A percentile compares a stretch with the other conserved stretches of the same genome.
These are phyloP conservation scores for Zopfia rhizophila DNA, from an alignment of 2,329 filamentous ascomycete species.

Conservation along the genomic window DNA sequence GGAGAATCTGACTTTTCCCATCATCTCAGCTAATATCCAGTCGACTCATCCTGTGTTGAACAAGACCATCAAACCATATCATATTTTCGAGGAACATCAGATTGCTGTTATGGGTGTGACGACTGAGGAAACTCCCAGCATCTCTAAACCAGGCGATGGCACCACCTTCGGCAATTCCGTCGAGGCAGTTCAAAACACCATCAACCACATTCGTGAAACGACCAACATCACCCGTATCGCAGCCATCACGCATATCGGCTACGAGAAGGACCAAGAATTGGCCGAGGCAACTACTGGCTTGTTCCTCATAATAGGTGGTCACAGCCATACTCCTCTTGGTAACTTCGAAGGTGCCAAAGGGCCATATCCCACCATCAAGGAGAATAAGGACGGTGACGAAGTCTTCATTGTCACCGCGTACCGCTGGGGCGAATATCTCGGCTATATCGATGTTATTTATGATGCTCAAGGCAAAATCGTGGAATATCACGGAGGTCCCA, in stretches of 20 bases:
- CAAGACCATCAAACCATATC: slow-evolving; percentile 71
- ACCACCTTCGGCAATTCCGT: slow-evolving; percentile 70
- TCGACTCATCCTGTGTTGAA: slow-evolving; percentile 70
- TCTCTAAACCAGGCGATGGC: slow-evolving; percentile 67
- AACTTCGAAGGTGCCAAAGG: slow-evolving; percentile 68
- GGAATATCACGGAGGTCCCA: slow-evolving; percentile 70
- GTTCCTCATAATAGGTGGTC: slow-evolving; percentile 74
- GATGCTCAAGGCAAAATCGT: slow-evolving; percentile 69
- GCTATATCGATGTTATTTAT: slow-evolving; percentile 74
- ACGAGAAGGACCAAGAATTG: slow-evolving; percentile 70
- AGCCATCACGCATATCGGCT: slow-evolving; percentile 74
- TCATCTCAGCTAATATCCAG: slow-evolving; percentile 71
- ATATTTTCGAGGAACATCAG: slow-evolving; percentile 70
- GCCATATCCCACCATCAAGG: slow-evolving; percentile 71
- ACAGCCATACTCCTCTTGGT: slow-evolving; percentile 68
- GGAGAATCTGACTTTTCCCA: slow-evolving; percentile 71
- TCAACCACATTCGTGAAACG: slow-evolving; percentile 69
- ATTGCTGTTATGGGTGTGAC: slow-evolving; percentile 73
- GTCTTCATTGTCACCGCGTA: slow-evolving; percentile 76
- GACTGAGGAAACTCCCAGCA: slow-evolving; percentile 67
- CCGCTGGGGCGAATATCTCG: slow-evolving; percentile 75
- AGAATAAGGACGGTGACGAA: slow-evolving; percentile 71
- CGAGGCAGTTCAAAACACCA: slow-evolving; percentile 67
- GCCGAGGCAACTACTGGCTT: slow-evolving; percentile 69
- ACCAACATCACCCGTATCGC: slow-evolving; percentile 73